These are phyloP conservation scores for Boletus speciosus DNA, from an alignment of 768 basidiomycete genomes.

Conservation along the genomic window DNA sequence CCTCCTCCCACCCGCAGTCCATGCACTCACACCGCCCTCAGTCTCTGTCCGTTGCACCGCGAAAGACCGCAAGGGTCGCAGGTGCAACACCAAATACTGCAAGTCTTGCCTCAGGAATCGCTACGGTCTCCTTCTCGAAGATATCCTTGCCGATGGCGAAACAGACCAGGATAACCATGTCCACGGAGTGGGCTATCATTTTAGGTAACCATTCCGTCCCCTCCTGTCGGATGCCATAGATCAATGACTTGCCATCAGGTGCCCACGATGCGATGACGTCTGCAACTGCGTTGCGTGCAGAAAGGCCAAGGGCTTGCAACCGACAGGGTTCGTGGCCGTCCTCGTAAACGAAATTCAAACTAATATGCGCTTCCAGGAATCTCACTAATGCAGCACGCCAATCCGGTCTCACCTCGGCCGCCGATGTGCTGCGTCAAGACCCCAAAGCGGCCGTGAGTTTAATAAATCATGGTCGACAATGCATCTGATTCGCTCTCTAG, in stretches of 20 bases:
- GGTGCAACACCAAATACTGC: conserved; percentile 62
- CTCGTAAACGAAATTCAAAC: conserved; percentile 1
- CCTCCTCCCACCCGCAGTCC: not conserved
- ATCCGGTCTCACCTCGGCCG: conserved; percentile 37
- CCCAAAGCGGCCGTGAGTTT: conserved; percentile 31
- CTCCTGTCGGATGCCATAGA: conserved; percentile 6
- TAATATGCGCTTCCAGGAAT: conserved; percentile 31
- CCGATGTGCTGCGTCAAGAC: conserved; percentile 35
- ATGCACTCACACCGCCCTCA: conserved; percentile 15
- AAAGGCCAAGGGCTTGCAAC: conserved; percentile 57
- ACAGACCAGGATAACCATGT: conserved; percentile 27
- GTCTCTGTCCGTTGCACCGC: conserved; percentile 39
- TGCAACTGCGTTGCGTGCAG: conserved; percentile 70
- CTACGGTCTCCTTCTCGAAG: conserved; percentile 47
- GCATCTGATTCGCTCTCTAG: conserved; percentile 17
- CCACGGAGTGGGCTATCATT: conserved; percentile 39
- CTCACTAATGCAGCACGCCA: conserved; percentile 36
- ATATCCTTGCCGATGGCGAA: conserved; percentile 40
- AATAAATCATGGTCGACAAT: not conserved
- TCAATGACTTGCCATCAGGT: conserved; percentile 41
- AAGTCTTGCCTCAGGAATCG: conserved; percentile 62
- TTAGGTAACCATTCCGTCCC: conserved; percentile 41
- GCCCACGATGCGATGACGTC: conserved; percentile 60
- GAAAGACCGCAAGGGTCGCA: conserved; percentile 31
- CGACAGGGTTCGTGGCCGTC: conserved; percentile 48